Evolutionary conservation across 805 yeast genomes (phyloP).

Genomic region (Zygoascus flipseniorum): DNA sequence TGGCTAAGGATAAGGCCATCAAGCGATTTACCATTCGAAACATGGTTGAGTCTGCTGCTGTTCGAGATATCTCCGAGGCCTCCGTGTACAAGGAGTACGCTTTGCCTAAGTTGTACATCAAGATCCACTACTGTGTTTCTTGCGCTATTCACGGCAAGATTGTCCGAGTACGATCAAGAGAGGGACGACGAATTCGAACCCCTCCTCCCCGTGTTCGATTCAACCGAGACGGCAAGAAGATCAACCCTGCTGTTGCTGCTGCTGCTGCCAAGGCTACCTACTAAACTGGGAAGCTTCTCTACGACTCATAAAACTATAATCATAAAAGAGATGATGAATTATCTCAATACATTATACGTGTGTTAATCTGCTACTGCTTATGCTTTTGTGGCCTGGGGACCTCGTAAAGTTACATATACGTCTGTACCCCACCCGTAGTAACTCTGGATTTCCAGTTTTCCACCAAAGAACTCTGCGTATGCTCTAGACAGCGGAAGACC

Average conservation of each 20-base stretch:
- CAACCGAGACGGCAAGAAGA: slow-evolving; percentile 86
- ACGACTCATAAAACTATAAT: not conserved
- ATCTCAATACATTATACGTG: not conserved
- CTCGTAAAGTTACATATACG: slow-evolving; percentile 42
- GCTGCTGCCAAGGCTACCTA: slow-evolving; percentile 87
- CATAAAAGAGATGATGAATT: not conserved
- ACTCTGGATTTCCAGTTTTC: slow-evolving; percentile 58
- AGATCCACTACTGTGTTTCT: slow-evolving; percentile 99
- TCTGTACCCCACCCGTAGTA: slow-evolving; percentile 75
- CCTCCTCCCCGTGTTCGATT: slow-evolving; percentile 99
- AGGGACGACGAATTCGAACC: slow-evolving; percentile 97
- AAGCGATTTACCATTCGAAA: slow-evolving; percentile 99
- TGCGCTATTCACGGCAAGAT: slow-evolving; percentile 99
- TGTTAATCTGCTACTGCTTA: not conserved
- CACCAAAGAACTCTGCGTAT: slow-evolving; percentile 66
- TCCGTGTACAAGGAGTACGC: slow-evolving; percentile 99
- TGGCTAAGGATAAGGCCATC: slow-evolving; percentile 99
- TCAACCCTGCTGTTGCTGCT: slow-evolving; percentile 94
- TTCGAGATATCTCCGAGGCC: slow-evolving; percentile 99
- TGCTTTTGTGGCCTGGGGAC: slow-evolving; percentile 6
- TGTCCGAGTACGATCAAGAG: slow-evolving; percentile 99
- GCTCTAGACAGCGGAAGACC: slow-evolving; percentile 91
- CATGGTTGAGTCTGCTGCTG: slow-evolving; percentile 99
- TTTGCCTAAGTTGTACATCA: slow-evolving; percentile 98
- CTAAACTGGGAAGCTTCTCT: slow-evolving; percentile 13